phyloP scores from a whole-genome alignment of 2,329 filamentous ascomycete genomes.

The Diaporthe vexans region DNA sequence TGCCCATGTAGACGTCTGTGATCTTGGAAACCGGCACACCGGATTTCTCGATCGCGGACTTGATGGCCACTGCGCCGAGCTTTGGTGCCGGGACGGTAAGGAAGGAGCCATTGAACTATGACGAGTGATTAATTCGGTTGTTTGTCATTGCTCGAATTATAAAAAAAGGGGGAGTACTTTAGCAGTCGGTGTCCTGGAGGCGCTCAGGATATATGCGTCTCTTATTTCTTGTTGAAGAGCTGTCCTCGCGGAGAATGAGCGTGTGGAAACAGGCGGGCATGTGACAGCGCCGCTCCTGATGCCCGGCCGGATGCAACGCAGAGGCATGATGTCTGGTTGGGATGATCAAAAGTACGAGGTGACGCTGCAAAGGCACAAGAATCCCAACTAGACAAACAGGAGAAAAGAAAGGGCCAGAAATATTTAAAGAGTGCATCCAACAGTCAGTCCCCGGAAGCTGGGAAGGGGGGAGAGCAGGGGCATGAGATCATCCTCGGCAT shows the following conservation, averaged over 20 bases:
- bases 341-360: background rate
- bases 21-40: constrained; percentile 85
- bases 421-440: background rate
- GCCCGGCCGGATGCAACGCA: constrained; percentile 47
- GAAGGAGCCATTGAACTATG: constrained; percentile 93
- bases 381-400: background rate
- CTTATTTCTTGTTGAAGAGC: constrained; percentile 77
- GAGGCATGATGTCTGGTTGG: constrained; percentile 26
- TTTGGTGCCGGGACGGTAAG: constrained; percentile 86
- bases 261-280: constrained; percentile 45
- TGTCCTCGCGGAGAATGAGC: constrained; percentile 62
- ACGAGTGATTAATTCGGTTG: background rate
- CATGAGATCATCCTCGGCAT: constrained; percentile 41
- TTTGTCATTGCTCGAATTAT: background rate
- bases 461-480: constrained; percentile 8
- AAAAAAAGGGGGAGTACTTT: constrained; percentile 69
- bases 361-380: background rate
- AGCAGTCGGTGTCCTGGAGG: constrained; percentile 88
- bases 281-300: constrained; percentile 38
- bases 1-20: constrained; percentile 97
- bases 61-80: constrained; percentile 92
- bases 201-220: constrained; percentile 95
- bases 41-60: constrained; percentile 89
- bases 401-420: background rate
- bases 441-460: constrained; percentile 2